phyloP scores from a whole-genome alignment of 192 early-diverging fungal genomes.

The Podila epicladia region DNA sequence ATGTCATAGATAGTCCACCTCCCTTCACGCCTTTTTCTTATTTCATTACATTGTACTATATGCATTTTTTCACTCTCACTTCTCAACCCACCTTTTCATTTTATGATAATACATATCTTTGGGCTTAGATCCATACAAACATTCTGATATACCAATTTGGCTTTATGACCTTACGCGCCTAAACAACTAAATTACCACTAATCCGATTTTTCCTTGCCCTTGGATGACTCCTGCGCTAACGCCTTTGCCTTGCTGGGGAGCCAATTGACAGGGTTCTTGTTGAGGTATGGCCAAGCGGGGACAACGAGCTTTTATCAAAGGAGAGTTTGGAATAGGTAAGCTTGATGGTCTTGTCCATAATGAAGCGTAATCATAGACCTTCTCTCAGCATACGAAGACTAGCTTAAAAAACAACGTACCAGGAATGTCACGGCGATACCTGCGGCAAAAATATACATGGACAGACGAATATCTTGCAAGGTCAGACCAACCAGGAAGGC shows the following conservation, averaged over 20 bases:
- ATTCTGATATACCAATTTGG: neutral
- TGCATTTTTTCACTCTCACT: neutral
- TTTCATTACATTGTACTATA: neutral
- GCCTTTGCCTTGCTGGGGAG: conserved; percentile 37
- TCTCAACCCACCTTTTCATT: conserved; percentile 5
- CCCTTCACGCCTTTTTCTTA: neutral
- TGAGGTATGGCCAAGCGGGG: conserved; percentile 48
- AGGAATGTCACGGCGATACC: conserved; percentile 24
- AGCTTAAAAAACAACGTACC: conserved; percentile 1
- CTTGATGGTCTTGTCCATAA: no score
- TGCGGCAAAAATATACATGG: conserved; percentile 38
- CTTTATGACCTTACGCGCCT: neutral
- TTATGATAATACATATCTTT: neutral
- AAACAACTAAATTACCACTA: neutral
- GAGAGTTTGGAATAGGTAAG: neutral
- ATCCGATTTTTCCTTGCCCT: neutral
- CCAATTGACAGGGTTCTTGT: conserved; percentile 32
- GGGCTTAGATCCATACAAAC: neutral
- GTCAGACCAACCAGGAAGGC: conserved; percentile 32
- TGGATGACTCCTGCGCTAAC: conserved; percentile 13
- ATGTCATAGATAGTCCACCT: conserved; percentile 20
- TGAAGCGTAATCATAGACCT: neutral
- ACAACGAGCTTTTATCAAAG: conserved; percentile 21
- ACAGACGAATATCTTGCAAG: conserved; percentile 35
- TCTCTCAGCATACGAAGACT: neutral